Evolutionary conservation across 2,329 filamentous ascomycete species (phyloP).

Genomic region (Macroventuria anomochaeta): DNA sequence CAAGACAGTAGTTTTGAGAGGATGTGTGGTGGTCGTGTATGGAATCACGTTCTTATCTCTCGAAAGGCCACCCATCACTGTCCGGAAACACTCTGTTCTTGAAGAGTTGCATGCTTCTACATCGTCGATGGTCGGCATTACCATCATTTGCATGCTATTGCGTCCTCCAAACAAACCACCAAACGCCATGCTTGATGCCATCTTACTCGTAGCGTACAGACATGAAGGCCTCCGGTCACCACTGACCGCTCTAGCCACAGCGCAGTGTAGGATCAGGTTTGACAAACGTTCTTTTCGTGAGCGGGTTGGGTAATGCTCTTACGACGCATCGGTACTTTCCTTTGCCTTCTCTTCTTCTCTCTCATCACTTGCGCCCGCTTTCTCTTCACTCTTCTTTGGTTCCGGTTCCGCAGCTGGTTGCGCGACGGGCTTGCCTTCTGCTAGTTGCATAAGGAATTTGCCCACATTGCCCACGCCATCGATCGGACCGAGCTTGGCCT

Average conservation of each 20-base stretch:
- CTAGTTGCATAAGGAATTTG: constrained; percentile 69
- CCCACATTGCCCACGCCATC: constrained; percentile 80
- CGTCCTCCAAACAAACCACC: neutral
- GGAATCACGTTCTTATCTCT: too few relatives aligned
- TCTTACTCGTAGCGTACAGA: neutral
- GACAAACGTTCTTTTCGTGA: too few relatives aligned
- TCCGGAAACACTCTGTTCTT: too few relatives aligned
- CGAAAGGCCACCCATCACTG: too few relatives aligned
- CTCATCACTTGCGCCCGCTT: neutral
- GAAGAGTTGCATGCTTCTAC: too few relatives aligned
- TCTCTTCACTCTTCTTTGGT: constrained; percentile 6
- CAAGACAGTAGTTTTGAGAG: constrained; percentile 31
- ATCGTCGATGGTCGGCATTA: too few relatives aligned
- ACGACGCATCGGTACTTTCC: neutral
- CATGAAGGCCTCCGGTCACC: too few relatives aligned
- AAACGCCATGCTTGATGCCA: neutral
- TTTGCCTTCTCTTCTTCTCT: neutral
- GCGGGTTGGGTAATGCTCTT: too few relatives aligned
- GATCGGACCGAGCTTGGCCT: constrained; percentile 73
- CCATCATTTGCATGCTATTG: neutral
- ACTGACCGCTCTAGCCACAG: too few relatives aligned
- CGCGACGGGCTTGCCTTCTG: constrained; percentile 62
- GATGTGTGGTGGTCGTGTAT: constrained; percentile 17
- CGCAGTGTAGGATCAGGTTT: too few relatives aligned
- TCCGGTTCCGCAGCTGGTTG: constrained; percentile 19